These are phyloP conservation scores for Eudorina sp. DNA, from an alignment of 139 green algal genomes.

Conservation along the genomic window DNA sequence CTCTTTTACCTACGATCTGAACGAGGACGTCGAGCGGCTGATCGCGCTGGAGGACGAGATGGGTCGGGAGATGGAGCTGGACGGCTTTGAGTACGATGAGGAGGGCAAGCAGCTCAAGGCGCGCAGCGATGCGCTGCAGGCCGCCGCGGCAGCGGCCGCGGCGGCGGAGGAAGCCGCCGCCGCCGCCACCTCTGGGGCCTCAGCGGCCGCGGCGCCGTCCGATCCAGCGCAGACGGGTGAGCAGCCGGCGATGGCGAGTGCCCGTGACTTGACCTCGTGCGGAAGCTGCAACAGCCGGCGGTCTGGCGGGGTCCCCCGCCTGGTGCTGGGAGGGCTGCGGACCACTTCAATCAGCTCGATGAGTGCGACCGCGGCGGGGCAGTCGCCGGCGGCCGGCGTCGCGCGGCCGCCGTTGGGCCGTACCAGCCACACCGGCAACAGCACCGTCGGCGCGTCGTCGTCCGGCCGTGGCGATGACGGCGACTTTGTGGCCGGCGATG, in stretches of 20 bases:
- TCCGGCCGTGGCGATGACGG: not conserved
- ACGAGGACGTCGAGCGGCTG: slow-evolving; percentile 76
- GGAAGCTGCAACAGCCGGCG: not conserved
- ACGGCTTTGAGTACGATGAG: slow-evolving; percentile 61
- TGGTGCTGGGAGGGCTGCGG: slow-evolving; percentile 11
- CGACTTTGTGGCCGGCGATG: not conserved
- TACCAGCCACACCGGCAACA: not conserved
- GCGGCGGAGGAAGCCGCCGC: not conserved
- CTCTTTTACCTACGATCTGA: slow-evolving; percentile 74
- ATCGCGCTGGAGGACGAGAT: slow-evolving; percentile 67
- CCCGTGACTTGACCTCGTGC: not conserved
- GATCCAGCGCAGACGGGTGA: not conserved
- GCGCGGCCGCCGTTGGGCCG: not conserved
- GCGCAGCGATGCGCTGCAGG: slow-evolving; percentile 7
- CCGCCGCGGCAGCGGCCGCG: not conserved
- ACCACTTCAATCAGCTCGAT: slow-evolving; percentile 26
- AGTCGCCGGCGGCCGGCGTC: not conserved
- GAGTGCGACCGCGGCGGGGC: no score
- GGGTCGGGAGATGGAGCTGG: slow-evolving; percentile 36
- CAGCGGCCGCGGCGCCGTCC: not conserved
- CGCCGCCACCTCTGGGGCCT: no score
- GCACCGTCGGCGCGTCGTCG: not conserved
- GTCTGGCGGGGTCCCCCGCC: not conserved
- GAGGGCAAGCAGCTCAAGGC: slow-evolving; percentile 50
- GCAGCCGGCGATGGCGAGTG: not conserved